Base-by-base conservation (phyloP, 1,139 yeast genomes). In the Yamadazyma atmosphaerica region DNA sequence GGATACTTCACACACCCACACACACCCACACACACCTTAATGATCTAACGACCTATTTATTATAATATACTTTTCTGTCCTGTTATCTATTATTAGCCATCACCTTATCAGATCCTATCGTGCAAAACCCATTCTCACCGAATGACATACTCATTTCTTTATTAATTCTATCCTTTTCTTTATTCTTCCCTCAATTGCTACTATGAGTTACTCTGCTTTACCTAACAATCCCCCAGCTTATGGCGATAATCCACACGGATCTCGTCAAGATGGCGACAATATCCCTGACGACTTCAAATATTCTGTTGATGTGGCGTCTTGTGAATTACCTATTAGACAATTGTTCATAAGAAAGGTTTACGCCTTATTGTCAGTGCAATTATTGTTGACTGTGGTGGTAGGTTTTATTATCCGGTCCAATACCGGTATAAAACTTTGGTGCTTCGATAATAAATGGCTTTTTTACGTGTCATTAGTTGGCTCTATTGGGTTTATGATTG, bases 221-320 rank as follows among this genome's bases (percentile, higher is more conserved):
- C 46, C 52, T 6, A 42, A 32, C 22, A 47, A 47, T 32, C 63
- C 65, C 3, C 68, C 71, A 11, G 55, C 59, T 1, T 61, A 61
- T 42, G 40, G 56, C 42, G 41, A 42, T 43, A 18, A 44, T 50
- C 31, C 59, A 56, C 21, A 34, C n/a, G 32, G 25, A 12, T 18
- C 33, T 15, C 51, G 74, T 42, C 48, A 51, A 10, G 63, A 54
- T 12, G 72, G 71, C 12, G 77, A 72, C 50, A 60, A 68, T 48
- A 54, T 79, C 35, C 85, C 85, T 3, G 95, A 87, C 53, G 95
- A 87, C 61, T 88, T 87, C 77, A 88, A 88, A 58, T 87, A 83
- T 61, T 79, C 86, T 24, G 86, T 85, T 8, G 75, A 77, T 41
- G 95, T 88, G 19, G 80, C 89, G 5, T 81, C 85, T 22, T 86